phyloP scores from a whole-genome alignment of 495 filamentous ascomycete species.

The Filosporella fistucella region DNA sequence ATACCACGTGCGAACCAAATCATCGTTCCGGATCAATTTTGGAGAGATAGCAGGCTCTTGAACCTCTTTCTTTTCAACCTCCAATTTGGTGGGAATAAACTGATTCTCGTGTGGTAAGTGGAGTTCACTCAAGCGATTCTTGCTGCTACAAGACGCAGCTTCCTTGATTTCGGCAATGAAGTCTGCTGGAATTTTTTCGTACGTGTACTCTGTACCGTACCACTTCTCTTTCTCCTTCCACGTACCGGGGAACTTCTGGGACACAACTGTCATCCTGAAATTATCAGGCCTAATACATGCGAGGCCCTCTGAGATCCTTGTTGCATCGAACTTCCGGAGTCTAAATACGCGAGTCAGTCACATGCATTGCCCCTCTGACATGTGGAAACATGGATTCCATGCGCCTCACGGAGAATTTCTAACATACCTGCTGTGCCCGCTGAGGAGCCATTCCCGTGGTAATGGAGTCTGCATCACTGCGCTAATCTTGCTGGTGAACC shows the following conservation, averaged over 20 bases:
- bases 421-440: constrained; percentile 48
- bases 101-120: constrained; percentile 92
- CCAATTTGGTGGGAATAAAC: constrained; percentile 90
- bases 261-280: constrained; percentile 76
- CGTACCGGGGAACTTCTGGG: constrained; percentile 75
- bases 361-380: too few relatives aligned
- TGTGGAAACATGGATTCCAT: constrained; percentile 1
- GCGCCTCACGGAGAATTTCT: not conserved
- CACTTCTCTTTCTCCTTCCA: constrained; percentile 91
- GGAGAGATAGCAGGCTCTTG: constrained; percentile 69
- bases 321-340: constrained; percentile 72
- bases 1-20: constrained; percentile 82
- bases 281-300: constrained; percentile 80
- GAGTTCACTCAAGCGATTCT: constrained; percentile 61
- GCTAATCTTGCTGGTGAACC: constrained; percentile 79
- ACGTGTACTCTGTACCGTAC: constrained; percentile 94
- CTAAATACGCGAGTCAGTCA: too few relatives aligned
- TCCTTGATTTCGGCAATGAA: constrained; percentile 65
- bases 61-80: constrained; percentile 90
- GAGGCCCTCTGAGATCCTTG: constrained; percentile 70
- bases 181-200: constrained; percentile 73
- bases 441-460: constrained; percentile 82
- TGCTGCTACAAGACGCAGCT: constrained; percentile 52
- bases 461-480: constrained; percentile 85
- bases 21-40: constrained; percentile 83